A percentile compares a stretch with the other conserved stretches of the same genome.
phyloP scores from a whole-genome alignment of 1,139 yeast genomes.

The Kazachstania sp. region DNA sequence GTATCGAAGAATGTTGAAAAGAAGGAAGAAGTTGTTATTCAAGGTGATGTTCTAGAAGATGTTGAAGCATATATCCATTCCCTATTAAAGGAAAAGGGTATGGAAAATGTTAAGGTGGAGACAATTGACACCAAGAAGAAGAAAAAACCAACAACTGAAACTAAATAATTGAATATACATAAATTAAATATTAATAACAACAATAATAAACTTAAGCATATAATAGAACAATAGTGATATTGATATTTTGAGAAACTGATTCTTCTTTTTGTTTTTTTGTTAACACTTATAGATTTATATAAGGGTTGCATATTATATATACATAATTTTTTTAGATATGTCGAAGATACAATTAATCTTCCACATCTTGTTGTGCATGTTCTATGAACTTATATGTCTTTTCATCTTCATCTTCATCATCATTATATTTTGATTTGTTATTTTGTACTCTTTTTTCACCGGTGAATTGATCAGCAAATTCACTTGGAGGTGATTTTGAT shows the following conservation, averaged over 20 bases:
- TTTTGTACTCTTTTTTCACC: slow-evolving; percentile 28
- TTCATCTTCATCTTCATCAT: slow-evolving; percentile 5
- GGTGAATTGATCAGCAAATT: slow-evolving; percentile 54
- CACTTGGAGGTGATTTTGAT: slow-evolving; percentile 48
- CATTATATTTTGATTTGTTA: slow-evolving; percentile 1
- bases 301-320: neutral
- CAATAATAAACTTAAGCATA: neutral
- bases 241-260: neutral
- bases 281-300: neutral
- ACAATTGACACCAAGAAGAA: slow-evolving; percentile 74
- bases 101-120: slow-evolving; percentile 79
- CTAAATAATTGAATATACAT: slow-evolving; percentile 7
- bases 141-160: slow-evolving; percentile 35
- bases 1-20: slow-evolving; percentile 90
- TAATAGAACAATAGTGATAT: neutral
- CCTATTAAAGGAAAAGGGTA: slow-evolving; percentile 71
- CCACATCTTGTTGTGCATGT: slow-evolving; percentile 1
- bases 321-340: neutral
- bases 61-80: slow-evolving; percentile 70
- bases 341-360: neutral
- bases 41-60: slow-evolving; percentile 93
- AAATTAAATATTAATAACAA: neutral
- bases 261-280: neutral
- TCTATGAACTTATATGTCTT: slow-evolving; percentile 2
- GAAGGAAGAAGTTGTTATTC: slow-evolving; percentile 83